Evolutionary conservation across 306 rosid species (phyloP).

Genomic region (Corylus americana): DNA sequence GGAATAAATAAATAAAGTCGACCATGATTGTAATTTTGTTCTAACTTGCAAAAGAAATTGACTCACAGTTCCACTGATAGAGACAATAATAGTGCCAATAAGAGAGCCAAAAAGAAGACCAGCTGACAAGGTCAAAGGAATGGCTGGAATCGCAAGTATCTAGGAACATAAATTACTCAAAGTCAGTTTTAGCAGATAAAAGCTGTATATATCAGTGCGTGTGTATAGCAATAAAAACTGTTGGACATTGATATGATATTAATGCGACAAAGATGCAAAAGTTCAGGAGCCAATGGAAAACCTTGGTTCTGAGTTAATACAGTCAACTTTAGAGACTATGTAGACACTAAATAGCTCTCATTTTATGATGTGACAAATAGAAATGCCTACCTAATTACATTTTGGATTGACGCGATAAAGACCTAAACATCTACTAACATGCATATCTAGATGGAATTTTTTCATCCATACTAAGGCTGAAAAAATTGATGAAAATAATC

Average conservation of each 20-base stretch:
- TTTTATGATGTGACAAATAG: not conserved
- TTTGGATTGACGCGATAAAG: not conserved
- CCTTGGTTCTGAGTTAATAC: not conserved
- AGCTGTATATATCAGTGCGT: not conserved
- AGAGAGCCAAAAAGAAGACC: constrained; percentile 94
- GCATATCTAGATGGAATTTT: not conserved
- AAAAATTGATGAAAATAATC: not conserved
- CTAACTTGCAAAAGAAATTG: constrained; percentile 1
- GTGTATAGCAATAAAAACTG: not conserved
- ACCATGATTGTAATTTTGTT: too few species aligned
- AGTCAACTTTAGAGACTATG: not conserved
- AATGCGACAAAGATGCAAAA: not conserved
- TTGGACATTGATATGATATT: not conserved
- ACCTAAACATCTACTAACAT: not conserved
- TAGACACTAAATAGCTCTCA: not conserved
- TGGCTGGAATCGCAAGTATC: constrained; percentile 96
- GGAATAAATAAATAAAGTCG: not conserved
- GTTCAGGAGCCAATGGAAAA: not conserved
- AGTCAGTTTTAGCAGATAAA: constrained; percentile 25
- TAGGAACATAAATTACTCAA: constrained; percentile 34
- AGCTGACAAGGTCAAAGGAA: constrained; percentile 94
- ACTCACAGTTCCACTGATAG: constrained; percentile 92
- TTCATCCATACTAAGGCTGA: not conserved
- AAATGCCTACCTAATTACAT: not conserved
- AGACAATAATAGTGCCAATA: constrained; percentile 81